Conservation (phyloP, 2,329 filamentous ascomycete genomes). For the Hymenoscyphus infarciens region DNA sequence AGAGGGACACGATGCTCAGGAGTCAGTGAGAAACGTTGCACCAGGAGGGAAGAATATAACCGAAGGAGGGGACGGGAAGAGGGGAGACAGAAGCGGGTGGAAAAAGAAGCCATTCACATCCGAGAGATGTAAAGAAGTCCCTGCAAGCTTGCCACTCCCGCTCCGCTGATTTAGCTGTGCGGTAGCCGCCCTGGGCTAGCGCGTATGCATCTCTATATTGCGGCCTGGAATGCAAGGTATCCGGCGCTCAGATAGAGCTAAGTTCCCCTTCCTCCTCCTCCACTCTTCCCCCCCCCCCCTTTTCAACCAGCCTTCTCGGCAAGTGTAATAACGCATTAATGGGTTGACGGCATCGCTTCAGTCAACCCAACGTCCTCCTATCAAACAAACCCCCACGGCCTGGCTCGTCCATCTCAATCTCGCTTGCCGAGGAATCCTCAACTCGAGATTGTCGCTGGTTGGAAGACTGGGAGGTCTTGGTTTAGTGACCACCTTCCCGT, state of each 20-base stretch:
- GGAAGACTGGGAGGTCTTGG: neutral
- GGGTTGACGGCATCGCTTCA: no score
- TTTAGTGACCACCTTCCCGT: neutral
- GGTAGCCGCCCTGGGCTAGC: neutral
- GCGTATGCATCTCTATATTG: neutral
- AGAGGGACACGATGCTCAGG: neutral
- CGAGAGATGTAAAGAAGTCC: neutral
- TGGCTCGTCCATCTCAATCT: neutral
- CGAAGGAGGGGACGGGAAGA: neutral
- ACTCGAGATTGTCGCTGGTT: neutral
- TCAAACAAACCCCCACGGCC: neutral
- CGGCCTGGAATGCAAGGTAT: neutral
- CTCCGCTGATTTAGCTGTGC: neutral
- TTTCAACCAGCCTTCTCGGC: neutral
- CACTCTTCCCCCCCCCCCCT: neutral
- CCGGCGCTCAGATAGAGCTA: neutral
- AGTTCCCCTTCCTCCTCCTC: neutral
- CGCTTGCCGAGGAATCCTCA: neutral
- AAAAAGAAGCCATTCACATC: conserved; percentile 4
- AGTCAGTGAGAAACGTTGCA: neutral
- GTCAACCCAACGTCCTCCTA: neutral
- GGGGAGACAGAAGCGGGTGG: neutral
- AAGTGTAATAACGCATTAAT: no score
- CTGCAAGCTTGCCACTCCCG: neutral
- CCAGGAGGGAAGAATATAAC: neutral